These are phyloP conservation scores for Carpinus viminea DNA, from an alignment of 306 rosid species.

Conservation along the genomic window DNA sequence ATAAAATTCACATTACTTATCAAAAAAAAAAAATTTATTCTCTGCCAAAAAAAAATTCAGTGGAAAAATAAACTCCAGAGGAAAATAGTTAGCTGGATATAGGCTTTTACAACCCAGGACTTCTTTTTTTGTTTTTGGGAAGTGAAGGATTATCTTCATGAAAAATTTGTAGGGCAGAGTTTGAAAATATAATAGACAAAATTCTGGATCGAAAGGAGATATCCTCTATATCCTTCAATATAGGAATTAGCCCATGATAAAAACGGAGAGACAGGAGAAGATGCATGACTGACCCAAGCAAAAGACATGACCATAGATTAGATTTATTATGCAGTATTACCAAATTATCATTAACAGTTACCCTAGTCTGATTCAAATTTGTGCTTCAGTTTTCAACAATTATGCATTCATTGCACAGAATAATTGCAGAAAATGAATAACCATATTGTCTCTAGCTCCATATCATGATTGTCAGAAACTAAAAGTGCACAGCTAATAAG, in stretches of 20 bases:
- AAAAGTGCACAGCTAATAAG: not conserved
- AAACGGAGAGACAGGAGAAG: not conserved
- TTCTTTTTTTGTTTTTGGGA: not conserved
- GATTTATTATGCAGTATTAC: not conserved
- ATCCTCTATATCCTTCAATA: not conserved
- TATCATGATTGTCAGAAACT: too few species aligned
- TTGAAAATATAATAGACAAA: too few species aligned
- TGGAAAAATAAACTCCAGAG: not conserved
- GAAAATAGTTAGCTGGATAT: not conserved
- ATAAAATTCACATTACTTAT: too few species aligned
- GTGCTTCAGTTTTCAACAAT: not conserved
- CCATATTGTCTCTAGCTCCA: too few species aligned
- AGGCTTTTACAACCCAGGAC: not conserved
- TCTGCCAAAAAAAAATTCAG: not conserved
- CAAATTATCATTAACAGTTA: not conserved
- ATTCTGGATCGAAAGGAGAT: not conserved
- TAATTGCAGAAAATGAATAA: too few species aligned
- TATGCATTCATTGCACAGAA: not conserved
- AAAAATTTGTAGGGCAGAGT: not conserved
- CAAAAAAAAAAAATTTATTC: too few species aligned
- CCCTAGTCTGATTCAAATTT: not conserved
- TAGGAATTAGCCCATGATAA: not conserved
- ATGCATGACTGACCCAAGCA: not conserved
- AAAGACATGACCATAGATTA: not conserved
- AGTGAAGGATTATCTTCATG: not conserved